Evolutionary conservation across 169 alveolate species (phyloP).

Genomic region (Eimeria necatrix): DNA sequence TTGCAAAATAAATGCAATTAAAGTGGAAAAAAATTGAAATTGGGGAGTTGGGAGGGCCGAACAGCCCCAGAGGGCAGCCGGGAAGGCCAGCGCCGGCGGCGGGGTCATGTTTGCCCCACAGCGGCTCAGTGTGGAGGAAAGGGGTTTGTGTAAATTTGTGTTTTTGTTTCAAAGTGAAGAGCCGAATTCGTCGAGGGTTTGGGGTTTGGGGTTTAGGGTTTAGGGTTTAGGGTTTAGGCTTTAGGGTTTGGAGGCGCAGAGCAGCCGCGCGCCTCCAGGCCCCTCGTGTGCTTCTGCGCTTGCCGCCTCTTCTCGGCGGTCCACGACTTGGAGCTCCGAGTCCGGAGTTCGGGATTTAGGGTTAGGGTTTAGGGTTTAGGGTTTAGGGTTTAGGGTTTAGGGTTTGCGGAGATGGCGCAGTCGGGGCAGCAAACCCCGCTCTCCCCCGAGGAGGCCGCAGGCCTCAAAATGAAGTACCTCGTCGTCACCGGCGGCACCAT

Average conservation of each 20-base stretch:
- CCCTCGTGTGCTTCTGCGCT: not conserved
- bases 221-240: conserved; percentile 25
- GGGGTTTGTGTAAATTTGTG: too few relatives aligned
- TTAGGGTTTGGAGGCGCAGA: too few relatives aligned
- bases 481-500: conserved; percentile 97
- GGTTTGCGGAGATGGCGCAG: not conserved
- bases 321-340: not conserved
- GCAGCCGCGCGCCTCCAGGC: not conserved
- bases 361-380: conserved; percentile 41
- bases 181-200: too few relatives aligned
- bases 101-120: not conserved
- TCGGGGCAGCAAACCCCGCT: not conserved
- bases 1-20: too few relatives aligned
- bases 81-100: not conserved
- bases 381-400: conserved; percentile 34
- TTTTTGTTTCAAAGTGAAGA: too few relatives aligned
- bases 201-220: conserved; percentile 14
- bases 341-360: not conserved
- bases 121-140: not conserved
- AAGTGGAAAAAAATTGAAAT: not conserved
- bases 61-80: too few relatives aligned
- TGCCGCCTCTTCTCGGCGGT: not conserved
- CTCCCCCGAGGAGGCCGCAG: conserved; percentile 1
- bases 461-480: conserved; percentile 87
- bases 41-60: not conserved